These are phyloP conservation scores for Ceratocystis cacaofunesta DNA, from an alignment of 2,329 filamentous ascomycete genomes.

Conservation along the genomic window DNA sequence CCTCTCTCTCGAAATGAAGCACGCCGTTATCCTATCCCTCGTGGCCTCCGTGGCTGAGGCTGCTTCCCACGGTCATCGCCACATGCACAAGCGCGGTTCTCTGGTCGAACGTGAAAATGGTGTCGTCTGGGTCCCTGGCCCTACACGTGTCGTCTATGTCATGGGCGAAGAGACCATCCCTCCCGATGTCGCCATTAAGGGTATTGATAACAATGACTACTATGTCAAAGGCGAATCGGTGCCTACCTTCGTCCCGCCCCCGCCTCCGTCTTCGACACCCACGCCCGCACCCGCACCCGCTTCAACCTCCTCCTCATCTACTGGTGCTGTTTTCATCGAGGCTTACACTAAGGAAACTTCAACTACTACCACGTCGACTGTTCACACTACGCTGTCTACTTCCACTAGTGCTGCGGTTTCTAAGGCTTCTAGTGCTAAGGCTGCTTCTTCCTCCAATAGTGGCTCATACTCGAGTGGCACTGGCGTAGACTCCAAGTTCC, in stretches of 20 bases:
- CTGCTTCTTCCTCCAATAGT: not conserved
- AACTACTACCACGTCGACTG: not conserved
- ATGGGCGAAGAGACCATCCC: slow-evolving; percentile 44
- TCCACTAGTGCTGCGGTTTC: not conserved
- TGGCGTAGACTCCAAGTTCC: slow-evolving; percentile 56
- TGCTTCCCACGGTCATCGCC: slow-evolving; percentile 15
- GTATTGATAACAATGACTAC: slow-evolving; percentile 57
- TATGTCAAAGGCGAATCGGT: slow-evolving; percentile 46
- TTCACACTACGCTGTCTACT: not conserved
- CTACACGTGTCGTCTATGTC: slow-evolving; percentile 55
- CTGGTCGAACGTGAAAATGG: slow-evolving; percentile 24
- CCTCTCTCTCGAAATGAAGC: slow-evolving; percentile 14
- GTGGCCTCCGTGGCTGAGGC: slow-evolving; percentile 15
- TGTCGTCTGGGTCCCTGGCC: slow-evolving; percentile 41
- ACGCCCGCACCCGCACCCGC: slow-evolving; percentile 26
- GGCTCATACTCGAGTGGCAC: slow-evolving; percentile 23
- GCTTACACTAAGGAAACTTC: slow-evolving; percentile 19
- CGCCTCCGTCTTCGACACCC: slow-evolving; percentile 26
- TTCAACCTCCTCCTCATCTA: slow-evolving; percentile 22
- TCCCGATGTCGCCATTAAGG: slow-evolving; percentile 50
- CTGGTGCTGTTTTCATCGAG: slow-evolving; percentile 17
- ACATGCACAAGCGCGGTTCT: slow-evolving; percentile 15
- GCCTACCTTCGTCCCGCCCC: slow-evolving; percentile 26
- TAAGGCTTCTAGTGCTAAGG: not conserved
- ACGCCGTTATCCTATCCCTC: slow-evolving; percentile 14